Conservation (phyloP, 2,329 filamentous ascomycete species). For the Pseudophaeomoniella oleicola region DNA sequence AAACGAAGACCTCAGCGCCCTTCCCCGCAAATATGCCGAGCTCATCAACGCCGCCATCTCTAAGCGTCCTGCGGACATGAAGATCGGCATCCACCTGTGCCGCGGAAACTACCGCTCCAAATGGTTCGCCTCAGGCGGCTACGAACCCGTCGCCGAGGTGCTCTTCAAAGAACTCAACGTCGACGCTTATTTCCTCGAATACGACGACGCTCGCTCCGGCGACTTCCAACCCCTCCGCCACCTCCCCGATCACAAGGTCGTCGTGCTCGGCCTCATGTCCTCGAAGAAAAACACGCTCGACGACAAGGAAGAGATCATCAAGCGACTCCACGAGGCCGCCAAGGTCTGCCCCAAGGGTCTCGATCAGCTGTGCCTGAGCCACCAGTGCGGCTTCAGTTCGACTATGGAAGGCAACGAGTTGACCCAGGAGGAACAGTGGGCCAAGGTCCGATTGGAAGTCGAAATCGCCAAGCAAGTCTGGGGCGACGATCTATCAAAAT, state of each 20-base stretch:
- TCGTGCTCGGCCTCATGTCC: constrained; percentile 41
- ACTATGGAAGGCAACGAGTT: constrained; percentile 43
- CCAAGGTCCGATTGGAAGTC: constrained; percentile 38
- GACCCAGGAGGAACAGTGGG: constrained; percentile 43
- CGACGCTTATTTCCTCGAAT: constrained; percentile 46
- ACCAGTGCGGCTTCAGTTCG: constrained; percentile 44
- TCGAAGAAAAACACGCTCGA: constrained; percentile 45
- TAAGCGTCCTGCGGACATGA: constrained; percentile 38
- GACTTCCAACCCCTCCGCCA: constrained; percentile 41
- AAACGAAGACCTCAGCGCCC: constrained; percentile 33
- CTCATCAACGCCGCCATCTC: constrained; percentile 41
- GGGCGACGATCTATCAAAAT: constrained; percentile 23
- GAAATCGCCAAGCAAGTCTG: constrained; percentile 45
- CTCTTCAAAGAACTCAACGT: constrained; percentile 42
- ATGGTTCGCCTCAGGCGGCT: constrained; percentile 44
- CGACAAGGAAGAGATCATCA: constrained; percentile 25
- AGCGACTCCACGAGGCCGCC: constrained; percentile 30
- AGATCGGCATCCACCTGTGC: constrained; percentile 43
- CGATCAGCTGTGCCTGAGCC: constrained; percentile 40
- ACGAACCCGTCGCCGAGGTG: constrained; percentile 44
- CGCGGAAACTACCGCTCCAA: constrained; percentile 41
- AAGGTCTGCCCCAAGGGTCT: constrained; percentile 35
- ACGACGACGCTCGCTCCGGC: constrained; percentile 40
- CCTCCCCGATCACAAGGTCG: constrained; percentile 38
- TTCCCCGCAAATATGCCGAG: constrained; percentile 37